Base-by-base conservation (phyloP, 1,139 yeast genomes). In the Williopsis jadinii region DNA sequence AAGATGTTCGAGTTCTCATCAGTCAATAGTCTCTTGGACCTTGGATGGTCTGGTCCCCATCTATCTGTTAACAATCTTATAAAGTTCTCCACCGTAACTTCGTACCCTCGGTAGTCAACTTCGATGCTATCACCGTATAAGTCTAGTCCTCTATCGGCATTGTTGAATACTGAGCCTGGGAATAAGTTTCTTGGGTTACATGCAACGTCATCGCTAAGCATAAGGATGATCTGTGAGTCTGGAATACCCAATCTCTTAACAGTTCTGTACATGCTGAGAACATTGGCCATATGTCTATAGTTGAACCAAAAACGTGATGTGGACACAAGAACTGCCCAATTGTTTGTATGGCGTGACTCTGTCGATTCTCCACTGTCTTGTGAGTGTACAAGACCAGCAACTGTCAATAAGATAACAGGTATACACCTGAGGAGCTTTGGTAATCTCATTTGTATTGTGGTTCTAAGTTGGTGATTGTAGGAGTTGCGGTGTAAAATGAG, bases 271-370 rank as follows among this genome's bases (percentile, higher is more conserved):
- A 94, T 80, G 61, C 95, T 84, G 51, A 92, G 70, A 14, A 85
- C 95, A 62, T 92, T 92, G 36, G 98, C 98, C 90, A 92, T 87
- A 63, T 92, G 99, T 60, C 97, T 73, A 60, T 92, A 92, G 62
- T 92, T 92, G 71, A 92, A 92, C 99, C 99, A 92, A 64, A 92
- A 92, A 48, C 97, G 71, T 5, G 97, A 88, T 1, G 98, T 90
- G 3, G 96, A 88, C 29, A 92, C 96, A 40, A 92, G 67, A 5
- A 92, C 97, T 0, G 98, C 98, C 95, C 95, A 85, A 62, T 85
- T 85, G 59, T 84, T 85, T 24, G 94, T 84, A 56, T 83, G 90
- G 38, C 69, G 66, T 4, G 81, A 68, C 33, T 52, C 41, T 24
- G 24, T 6, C 24, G 24, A 19, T 19, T 19, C 24, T 5, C 6